Evolutionary conservation across 2,329 filamentous ascomycete genomes (phyloP), one percentile per base, ranked within the genome.

Genomic region (Pseudocercospora macadamiae): DNA sequence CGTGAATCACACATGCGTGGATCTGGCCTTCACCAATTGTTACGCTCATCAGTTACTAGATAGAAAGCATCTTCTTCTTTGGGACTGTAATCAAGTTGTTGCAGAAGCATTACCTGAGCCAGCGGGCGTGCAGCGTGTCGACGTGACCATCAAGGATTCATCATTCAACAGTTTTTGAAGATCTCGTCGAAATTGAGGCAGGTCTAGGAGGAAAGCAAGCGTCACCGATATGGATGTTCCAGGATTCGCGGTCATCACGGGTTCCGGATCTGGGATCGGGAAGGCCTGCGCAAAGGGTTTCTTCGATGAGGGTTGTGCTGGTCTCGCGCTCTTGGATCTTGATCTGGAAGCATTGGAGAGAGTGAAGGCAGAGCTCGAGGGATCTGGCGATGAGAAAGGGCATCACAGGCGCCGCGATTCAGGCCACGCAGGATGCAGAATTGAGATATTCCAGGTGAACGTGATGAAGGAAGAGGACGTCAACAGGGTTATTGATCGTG

Each of bases 181-280:
- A n/a, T n/a, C n/a, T n/a, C n/a, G n/a, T n/a, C n/a, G n/a, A n/a
- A n/a, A n/a, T n/a, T n/a, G n/a, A n/a, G n/a, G n/a, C n/a, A n/a
- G n/a, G n/a, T n/a, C n/a, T n/a, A n/a, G n/a, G n/a, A n/a, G n/a
- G n/a, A n/a, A n/a, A n/a, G n/a, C n/a, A n/a, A n/a, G n/a, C 28
- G 28, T 32, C 28, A 6, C 28, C 37, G 19, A 2, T 10, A 42
- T 42, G 37, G 37, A 42, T 21, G 37, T 42, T 3, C 37, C 37
- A 4, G 37, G 37, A n/a, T 42, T 42, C 9, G 37, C 37, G n/a
- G n/a, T 42, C n/a, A 68, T 83, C 19, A 83, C 80, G 2, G 80
- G 81, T 28, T 76, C 75, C 2, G 76, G 74, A 2, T 75, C 74
- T 2, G 81, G 81, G 7, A 83, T 83, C 47, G 81, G 80, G 16